These are phyloP conservation scores for Sugiyamaella valdiviana DNA, from an alignment of 805 yeast species.

Conservation along the genomic window DNA sequence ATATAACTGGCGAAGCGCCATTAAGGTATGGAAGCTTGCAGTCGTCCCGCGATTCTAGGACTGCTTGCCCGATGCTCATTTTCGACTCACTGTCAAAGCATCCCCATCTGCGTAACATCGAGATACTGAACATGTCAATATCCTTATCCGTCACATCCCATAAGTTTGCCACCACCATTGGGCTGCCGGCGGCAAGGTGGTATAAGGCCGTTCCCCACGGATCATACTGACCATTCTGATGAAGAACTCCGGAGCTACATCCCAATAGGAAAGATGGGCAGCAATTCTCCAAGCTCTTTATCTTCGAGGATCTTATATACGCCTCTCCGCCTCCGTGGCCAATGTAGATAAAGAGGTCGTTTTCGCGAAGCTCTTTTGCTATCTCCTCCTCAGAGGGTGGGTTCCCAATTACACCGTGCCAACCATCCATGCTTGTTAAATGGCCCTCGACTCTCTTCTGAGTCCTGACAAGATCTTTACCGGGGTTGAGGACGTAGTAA, in stretches of 20 bases:
- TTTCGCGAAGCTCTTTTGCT: conserved; percentile 35
- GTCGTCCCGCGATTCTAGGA: conserved; percentile 52
- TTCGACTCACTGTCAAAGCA: conserved; percentile 33
- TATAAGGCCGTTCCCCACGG: conserved; percentile 72
- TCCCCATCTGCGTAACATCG: conserved; percentile 63
- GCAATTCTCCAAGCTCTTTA: conserved; percentile 40
- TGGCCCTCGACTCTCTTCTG: conserved; percentile 47
- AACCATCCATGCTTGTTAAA: conserved; percentile 37
- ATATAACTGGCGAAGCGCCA: conserved; percentile 89
- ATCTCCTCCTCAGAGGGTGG: conserved; percentile 56
- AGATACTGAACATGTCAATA: conserved; percentile 68
- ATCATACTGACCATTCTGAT: conserved; percentile 51
- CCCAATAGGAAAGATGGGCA: conserved; percentile 60
- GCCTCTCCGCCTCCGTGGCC: conserved; percentile 99
- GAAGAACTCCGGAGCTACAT: conserved; percentile 77
- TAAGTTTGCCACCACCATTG: conserved; percentile 74
- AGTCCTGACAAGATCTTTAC: conserved; percentile 65
- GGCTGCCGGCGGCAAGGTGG: conserved; percentile 74
- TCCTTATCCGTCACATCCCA: conserved; percentile 99
- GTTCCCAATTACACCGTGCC: conserved; percentile 48
- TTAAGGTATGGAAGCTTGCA: conserved; percentile 72
- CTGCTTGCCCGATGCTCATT: conserved; percentile 47
- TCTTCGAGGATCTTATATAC: conserved; percentile 50
- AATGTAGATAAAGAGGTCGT: conserved; percentile 61
- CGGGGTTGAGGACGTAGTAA: conserved; percentile 73